Conservation (phyloP, 805 yeast genomes). For the Schizosaccharomyces osmophilus region DNA sequence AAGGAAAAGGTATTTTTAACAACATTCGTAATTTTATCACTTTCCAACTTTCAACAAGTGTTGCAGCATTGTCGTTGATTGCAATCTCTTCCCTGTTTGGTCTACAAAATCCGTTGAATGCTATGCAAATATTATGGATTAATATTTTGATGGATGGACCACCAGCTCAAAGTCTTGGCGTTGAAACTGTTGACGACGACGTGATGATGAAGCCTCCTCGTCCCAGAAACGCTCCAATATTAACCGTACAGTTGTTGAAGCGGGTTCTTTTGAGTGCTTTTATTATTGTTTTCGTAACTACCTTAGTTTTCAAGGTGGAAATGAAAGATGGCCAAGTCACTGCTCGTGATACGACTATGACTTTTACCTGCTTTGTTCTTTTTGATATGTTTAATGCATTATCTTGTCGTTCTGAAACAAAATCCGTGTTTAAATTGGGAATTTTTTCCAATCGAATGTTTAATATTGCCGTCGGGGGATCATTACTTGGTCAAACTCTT, state of each 20-base stretch:
- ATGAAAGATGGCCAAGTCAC: conserved; percentile 68
- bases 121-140: conserved; percentile 96
- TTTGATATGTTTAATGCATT: conserved; percentile 94
- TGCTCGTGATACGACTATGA: conserved; percentile 94
- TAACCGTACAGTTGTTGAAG: conserved; percentile 42
- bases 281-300: conserved; percentile 63
- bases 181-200: conserved; percentile 87
- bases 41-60: conserved; percentile 84
- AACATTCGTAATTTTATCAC: conserved; percentile 82
- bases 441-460: conserved; percentile 62
- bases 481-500: conserved; percentile 70
- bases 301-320: conserved; percentile 63
- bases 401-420: conserved; percentile 69
- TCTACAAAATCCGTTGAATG: conserved; percentile 80
- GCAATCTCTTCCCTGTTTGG: conserved; percentile 71
- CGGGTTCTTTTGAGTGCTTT: conserved; percentile 55
- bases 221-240: conserved; percentile 57
- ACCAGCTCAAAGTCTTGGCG: conserved; percentile 93
- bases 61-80: conserved; percentile 77
- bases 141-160: conserved; percentile 97
- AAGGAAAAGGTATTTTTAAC: conserved; percentile 90
- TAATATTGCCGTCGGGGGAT: conserved; percentile 73
- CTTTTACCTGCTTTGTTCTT: conserved; percentile 86
- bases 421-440: conserved; percentile 65
- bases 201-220: conserved; percentile 96